Evolutionary conservation across 2,329 filamentous ascomycete genomes (phyloP), one percentile per base, ranked within the genome.

Genomic region (Chrysoporthe puriensis): DNA sequence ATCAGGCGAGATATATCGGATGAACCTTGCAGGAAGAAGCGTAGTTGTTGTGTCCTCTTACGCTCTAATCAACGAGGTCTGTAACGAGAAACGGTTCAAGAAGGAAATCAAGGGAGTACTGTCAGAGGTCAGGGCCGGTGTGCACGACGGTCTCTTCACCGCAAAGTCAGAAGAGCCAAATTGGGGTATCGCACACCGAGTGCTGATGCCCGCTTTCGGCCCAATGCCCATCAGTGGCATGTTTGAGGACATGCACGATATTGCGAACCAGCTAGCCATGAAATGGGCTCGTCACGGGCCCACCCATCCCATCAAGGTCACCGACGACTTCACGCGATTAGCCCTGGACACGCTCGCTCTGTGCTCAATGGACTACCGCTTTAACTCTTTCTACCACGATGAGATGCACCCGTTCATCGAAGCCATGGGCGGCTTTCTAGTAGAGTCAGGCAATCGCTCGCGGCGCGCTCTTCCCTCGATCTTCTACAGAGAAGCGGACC

Each of bases 351-450:
- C 90, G 0, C 83, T 94, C 9, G 89, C 89, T 1, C 82, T 94
- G 2, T 91, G 90, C 75, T 82, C 87, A n/a, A 90, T 92, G 87
- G 86, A 86, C 48, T 90, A 84, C 68, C 87, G 91, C 21, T 93
- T 93, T 82, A 93, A 93, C 77, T 90, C 86, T 1, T 93, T 90
- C 77, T 94, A 93, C 74, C 82, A 83, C 40, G 85, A 91, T 16
- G 82, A 87, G 9, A 79, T 90, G 75, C 91, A 94, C 71, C 90
- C 90, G 0, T 93, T 94, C 72, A 83, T 93, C 50, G 76, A 83
- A 57, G 86, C 89, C 44, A 92, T 93, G 90, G 82, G 82, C 1
- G 82, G 83, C n/a, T 86, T 91, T 64, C 79, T 94, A 1, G 73
- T 76, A 14, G 88, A 89, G 69, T 85, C 83, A 6, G 86, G 84